These are phyloP conservation scores for Sporisorium sorghi DNA, from an alignment of 1,284 basidiomycete genomes.

Conservation along the genomic window DNA sequence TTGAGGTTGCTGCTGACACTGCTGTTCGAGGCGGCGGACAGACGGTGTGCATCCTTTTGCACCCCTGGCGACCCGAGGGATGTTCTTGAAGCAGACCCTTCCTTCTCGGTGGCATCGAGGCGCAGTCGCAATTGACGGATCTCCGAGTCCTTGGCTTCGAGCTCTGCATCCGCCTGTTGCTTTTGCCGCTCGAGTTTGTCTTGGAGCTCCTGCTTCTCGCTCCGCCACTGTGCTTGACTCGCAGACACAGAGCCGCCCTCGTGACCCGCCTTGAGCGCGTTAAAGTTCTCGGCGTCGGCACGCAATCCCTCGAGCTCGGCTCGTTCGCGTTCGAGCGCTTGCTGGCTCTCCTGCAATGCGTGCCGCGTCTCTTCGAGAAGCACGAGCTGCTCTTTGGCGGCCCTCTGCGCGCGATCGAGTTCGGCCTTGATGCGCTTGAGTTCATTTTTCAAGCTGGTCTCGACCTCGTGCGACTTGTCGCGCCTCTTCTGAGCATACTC, in stretches of 20 bases:
- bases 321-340: constrained; percentile 87
- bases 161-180: constrained; percentile 4
- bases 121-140: constrained; percentile 47
- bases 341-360: constrained; percentile 86
- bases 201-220: constrained; percentile 45
- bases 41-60: constrained; percentile 59
- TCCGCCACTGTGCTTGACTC: constrained; percentile 49
- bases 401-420: constrained; percentile 71
- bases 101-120: constrained; percentile 50
- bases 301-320: constrained; percentile 88
- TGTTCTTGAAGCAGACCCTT: background rate
- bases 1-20: constrained; percentile 27
- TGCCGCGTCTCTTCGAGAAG: constrained; percentile 74
- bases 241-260: constrained; percentile 24
- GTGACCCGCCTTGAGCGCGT: constrained; percentile 42
- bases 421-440: constrained; percentile 74
- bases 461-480: constrained; percentile 76
- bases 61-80: constrained; percentile 2
- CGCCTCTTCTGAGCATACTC: constrained; percentile 76
- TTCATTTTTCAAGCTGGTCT: constrained; percentile 71
- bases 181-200: constrained; percentile 71
- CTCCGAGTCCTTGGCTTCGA: constrained; percentile 51
- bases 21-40: constrained; percentile 22
- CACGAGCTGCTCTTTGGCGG: constrained; percentile 24
- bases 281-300: constrained; percentile 72